Evolutionary conservation across 805 yeast genomes (phyloP).

Genomic region (Metschnikowia baotianmanensis): DNA sequence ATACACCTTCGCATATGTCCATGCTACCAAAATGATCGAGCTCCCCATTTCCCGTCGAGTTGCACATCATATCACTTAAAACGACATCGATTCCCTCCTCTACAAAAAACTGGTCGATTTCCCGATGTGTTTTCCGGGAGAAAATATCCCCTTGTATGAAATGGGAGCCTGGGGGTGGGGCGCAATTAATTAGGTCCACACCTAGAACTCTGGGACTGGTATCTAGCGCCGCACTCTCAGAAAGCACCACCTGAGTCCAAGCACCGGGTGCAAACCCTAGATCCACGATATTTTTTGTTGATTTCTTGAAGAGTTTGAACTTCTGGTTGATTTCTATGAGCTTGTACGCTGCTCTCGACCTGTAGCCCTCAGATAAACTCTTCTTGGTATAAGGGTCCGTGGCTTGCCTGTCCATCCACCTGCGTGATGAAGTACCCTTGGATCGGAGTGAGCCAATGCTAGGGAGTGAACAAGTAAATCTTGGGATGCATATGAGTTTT

Average conservation of each 20-base stretch:
- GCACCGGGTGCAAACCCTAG: slow-evolving; percentile 48
- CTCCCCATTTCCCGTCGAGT: slow-evolving; percentile 78
- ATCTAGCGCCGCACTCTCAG: slow-evolving; percentile 9
- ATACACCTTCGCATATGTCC: slow-evolving; percentile 90
- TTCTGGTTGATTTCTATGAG: slow-evolving; percentile 69
- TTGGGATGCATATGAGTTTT: no score
- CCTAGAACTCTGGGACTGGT: slow-evolving; percentile 22
- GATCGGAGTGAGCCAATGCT: not conserved
- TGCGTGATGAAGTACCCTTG: slow-evolving; percentile 18
- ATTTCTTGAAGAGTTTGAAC: slow-evolving; percentile 52
- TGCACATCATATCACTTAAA: slow-evolving; percentile 87
- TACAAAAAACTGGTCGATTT: slow-evolving; percentile 50
- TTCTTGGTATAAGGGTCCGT: slow-evolving; percentile 64
- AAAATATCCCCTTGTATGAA: slow-evolving; percentile 43
- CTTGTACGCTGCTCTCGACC: slow-evolving; percentile 91
- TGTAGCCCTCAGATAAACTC: slow-evolving; percentile 59
- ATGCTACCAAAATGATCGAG: slow-evolving; percentile 83
- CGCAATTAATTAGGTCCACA: slow-evolving; percentile 32
- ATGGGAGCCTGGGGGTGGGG: slow-evolving; percentile 36
- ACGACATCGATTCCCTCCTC: slow-evolving; percentile 37
- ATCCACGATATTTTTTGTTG: slow-evolving; percentile 68
- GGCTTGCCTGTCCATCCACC: slow-evolving; percentile 75
- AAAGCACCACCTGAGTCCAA: slow-evolving; percentile 30
- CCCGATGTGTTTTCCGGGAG: slow-evolving; percentile 49
- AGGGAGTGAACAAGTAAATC: no score